Conservation (phyloP, 306 rosid species). For the Cicer judaicum region DNA sequence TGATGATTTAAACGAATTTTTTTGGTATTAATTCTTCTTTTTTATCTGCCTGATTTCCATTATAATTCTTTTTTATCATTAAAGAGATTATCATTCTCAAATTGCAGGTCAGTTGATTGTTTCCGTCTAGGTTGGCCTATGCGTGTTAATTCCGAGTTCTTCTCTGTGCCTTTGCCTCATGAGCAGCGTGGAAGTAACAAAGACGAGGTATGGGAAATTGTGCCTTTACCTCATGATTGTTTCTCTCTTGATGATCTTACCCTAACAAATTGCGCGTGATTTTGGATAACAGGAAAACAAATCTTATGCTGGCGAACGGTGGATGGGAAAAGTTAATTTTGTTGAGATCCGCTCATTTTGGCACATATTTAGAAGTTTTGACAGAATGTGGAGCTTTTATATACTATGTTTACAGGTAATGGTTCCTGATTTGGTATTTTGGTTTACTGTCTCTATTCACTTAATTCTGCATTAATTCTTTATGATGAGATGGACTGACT, state of each 20-base stretch:
- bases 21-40: constrained; percentile 65
- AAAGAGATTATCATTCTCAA: constrained; percentile 37
- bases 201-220: constrained; percentile 63
- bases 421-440: constrained; percentile 33
- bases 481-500: constrained; percentile 41
- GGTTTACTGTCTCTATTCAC: constrained; percentile 10
- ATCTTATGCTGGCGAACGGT: constrained; percentile 44
- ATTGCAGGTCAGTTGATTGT: constrained; percentile 84
- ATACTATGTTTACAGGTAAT: constrained; percentile 87
- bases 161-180: constrained; percentile 52
- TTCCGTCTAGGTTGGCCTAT: constrained; percentile 94
- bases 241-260: constrained; percentile 27
- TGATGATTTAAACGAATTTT: constrained; percentile 92
- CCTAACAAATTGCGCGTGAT: constrained; percentile 34
- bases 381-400: constrained; percentile 96
- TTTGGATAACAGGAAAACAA: constrained; percentile 58
- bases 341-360: constrained; percentile 93
- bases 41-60: constrained; percentile 15
- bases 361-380: constrained; percentile 94
- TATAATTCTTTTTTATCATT: constrained; percentile 18
- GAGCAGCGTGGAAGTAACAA: constrained; percentile 44
- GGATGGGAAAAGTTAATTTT: constrained; percentile 88
- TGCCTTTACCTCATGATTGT: neutral
- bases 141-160: constrained; percentile 81
- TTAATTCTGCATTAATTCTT: constrained; percentile 36